phyloP scores from a whole-genome alignment of 169 alveolate genomes.

The Plasmodium yoelii region DNA sequence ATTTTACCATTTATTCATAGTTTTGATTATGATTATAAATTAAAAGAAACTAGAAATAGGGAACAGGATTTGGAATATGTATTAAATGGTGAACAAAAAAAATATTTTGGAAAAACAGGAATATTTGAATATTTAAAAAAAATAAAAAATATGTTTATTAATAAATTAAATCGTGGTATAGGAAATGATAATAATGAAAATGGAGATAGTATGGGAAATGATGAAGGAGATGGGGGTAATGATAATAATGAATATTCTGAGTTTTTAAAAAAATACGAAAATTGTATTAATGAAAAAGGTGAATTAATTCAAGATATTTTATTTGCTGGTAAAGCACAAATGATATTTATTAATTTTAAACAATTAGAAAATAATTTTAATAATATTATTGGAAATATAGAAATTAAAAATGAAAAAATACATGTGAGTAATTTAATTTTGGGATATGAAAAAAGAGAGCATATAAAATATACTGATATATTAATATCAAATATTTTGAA shows the following conservation, averaged over 20 bases:
- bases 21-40: constrained; percentile 63
- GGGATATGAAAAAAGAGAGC: constrained; percentile 70
- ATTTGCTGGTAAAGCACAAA: constrained; percentile 67
- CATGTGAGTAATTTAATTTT: constrained; percentile 62
- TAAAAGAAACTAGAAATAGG: constrained; percentile 26
- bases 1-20: constrained; percentile 64
- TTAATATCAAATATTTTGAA: constrained; percentile 63
- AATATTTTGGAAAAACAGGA: constrained; percentile 5
- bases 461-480: constrained; percentile 67
- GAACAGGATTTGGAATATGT: constrained; percentile 53
- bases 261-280: constrained; percentile 67
- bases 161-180: background rate
- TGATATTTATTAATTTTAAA: constrained; percentile 73
- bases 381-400: constrained; percentile 57
- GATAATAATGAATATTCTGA: constrained; percentile 67
- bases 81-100: constrained; percentile 31
- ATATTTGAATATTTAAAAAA: constrained; percentile 16
- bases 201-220: background rate
- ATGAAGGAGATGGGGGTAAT: background rate
- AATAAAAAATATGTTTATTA: constrained; percentile 6
- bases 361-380: constrained; percentile 64
- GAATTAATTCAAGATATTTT: constrained; percentile 67
- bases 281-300: constrained; percentile 73
- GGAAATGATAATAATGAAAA: background rate
- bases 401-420: constrained; percentile 49